phyloP scores from a whole-genome alignment of 768 basidiomycete genomes.

The Macrolepiota fuliginosa region DNA sequence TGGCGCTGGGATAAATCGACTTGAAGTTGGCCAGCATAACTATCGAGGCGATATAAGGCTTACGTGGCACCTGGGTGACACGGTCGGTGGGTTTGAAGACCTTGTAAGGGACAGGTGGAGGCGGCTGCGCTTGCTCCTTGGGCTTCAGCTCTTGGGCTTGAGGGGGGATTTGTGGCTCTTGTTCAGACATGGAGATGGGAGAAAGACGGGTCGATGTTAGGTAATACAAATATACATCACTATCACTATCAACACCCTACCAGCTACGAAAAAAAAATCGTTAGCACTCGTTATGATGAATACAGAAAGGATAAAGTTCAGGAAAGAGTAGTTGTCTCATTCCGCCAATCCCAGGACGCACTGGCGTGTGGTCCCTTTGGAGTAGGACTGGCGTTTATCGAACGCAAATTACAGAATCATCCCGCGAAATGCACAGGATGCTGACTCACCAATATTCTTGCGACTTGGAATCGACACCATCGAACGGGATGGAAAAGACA shows the following conservation, averaged over 20 bases:
- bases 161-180: not conserved
- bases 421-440: constrained; percentile 19
- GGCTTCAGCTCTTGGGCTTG: not conserved
- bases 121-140: not conserved
- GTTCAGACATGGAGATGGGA: not conserved
- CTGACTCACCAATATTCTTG: not conserved
- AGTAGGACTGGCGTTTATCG: constrained; percentile 56
- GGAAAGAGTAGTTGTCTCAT: constrained; percentile 68
- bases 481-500: not conserved
- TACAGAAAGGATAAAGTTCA: constrained; percentile 33
- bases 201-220: not conserved
- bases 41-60: constrained; percentile 8
- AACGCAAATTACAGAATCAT: constrained; percentile 92
- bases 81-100: constrained; percentile 9
- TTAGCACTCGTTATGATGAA: not conserved
- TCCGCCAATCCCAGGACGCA: constrained; percentile 59
- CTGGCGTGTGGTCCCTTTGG: constrained; percentile 80
- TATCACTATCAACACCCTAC: constrained; percentile 2
- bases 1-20: constrained; percentile 29
- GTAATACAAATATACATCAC: not conserved
- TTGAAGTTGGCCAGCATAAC: not conserved
- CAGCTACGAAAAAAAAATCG: not conserved
- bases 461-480: too few species aligned
- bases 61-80: constrained; percentile 6
- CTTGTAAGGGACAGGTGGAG: not conserved